A percentile compares a stretch with the other conserved stretches of the same genome.
These are phyloP conservation scores for Penicillium crustosum DNA, from an alignment of 2,329 filamentous ascomycete species.

Conservation along the genomic window DNA sequence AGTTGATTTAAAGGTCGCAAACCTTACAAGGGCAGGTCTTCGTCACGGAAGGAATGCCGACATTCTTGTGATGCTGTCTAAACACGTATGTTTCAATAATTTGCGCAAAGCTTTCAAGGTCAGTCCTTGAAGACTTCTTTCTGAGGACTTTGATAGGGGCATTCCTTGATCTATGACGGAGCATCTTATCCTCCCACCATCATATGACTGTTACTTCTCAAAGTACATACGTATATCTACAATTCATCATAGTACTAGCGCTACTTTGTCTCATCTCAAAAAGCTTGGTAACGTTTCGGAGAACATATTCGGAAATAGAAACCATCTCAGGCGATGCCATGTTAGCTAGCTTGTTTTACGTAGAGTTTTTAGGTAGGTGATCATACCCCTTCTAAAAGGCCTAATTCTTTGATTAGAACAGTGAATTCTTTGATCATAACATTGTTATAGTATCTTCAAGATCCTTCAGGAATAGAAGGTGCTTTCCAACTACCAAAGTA, in stretches of 20 bases:
- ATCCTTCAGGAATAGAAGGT: background rate
- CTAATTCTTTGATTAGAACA: background rate
- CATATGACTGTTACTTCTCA: background rate
- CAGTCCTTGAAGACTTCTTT: background rate
- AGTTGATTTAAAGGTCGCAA: background rate
- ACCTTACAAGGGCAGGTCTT: background rate
- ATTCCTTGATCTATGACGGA: background rate
- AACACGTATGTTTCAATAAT: background rate
- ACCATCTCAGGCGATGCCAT: no score
- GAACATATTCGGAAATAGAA: no score
- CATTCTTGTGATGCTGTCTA: conserved; percentile 4
- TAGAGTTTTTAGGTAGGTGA: background rate
- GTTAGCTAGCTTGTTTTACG: no score
- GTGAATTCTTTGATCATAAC: background rate
- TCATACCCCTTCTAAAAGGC: background rate
- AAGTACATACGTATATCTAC: no score
- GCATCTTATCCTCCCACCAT: background rate
- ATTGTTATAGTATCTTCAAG: background rate
- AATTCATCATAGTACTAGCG: background rate
- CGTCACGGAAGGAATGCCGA: background rate
- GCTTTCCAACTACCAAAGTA: background rate
- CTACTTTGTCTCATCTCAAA: no score
- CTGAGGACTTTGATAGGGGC: background rate
- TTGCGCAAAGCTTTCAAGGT: background rate
- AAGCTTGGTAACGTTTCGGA: no score